Base-by-base conservation (phyloP, 1,139 yeast genomes). In the Saccharomyces hybrid region DNA sequence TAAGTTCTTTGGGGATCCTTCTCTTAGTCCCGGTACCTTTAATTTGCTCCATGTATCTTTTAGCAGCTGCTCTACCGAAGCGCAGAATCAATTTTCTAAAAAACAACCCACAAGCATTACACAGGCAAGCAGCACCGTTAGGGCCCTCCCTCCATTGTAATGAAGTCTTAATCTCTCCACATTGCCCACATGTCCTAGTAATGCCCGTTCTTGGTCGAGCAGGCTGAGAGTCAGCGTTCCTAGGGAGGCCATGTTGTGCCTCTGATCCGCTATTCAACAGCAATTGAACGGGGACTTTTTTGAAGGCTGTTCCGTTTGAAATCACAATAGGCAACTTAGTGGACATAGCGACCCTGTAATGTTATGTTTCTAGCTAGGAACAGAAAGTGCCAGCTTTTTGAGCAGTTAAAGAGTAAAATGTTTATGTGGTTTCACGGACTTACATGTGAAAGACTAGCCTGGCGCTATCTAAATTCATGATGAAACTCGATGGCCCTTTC, bases 101-200 rank as follows among this genome's bases (percentile, higher is more conserved):
- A 53, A 81, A 87, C 52, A 89, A 75, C 0, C 97, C 97, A 72
- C 97, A 89, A 0, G 96, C 96, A 69, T 89, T 89, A 70, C 96
- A 89, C 56, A 89, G 74, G 0, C 95, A 87, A 52, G 95, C 76
- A 13, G 86, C 86, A 0, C 96, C 97, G 58, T 82, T 81, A 2
- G 96, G 96, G 0, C 96, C 96, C 55, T 90, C 77, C 60, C 96
- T 76, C 96, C 97, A 89, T 71, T 89, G 44, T 13, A 38, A 19
- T 4, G 44, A 38, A 4, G 44, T 38, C 25, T 38, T 38, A n/a
- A 38, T 19, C 19, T 38, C 44, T 19, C 44, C 44, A 19, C 44
- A 38, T 5, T 38, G 44, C 7, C 44, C 44, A 19, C 44, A 38
- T 11, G 25, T 38, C 26, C 25, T 38, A 11, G 44, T 38, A 19